Evolutionary conservation across 2,329 filamentous ascomycete species (phyloP).

Genomic region (Nothophaeocryptopus gaeumannii): DNA sequence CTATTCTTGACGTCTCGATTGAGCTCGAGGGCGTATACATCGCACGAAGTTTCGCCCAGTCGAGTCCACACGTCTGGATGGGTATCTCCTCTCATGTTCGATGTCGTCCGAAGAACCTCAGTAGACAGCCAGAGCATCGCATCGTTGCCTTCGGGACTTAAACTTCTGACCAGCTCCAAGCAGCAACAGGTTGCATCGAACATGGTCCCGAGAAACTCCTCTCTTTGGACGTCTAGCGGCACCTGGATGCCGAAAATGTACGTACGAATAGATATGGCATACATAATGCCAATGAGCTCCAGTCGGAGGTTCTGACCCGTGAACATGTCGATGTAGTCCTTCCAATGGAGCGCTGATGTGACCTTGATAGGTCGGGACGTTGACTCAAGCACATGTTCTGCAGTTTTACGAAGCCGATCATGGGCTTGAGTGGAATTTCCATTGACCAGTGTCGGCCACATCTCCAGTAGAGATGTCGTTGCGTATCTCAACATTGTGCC

Average conservation of each 20-base stretch:
- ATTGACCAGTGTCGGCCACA: background rate
- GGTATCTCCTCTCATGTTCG: constrained; percentile 10
- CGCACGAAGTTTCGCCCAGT: constrained; percentile 61
- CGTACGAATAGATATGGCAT: constrained; percentile 16
- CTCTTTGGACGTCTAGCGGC: constrained; percentile 3
- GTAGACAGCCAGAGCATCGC: constrained; percentile 15
- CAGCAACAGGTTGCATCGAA: constrained; percentile 11
- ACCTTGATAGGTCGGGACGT: background rate
- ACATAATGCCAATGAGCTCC: constrained; percentile 24
- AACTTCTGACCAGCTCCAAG: constrained; percentile 13
- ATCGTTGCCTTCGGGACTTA: constrained; percentile 15
- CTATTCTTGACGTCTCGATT: constrained; percentile 22
- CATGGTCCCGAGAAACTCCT: constrained; percentile 14
- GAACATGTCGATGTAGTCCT: constrained; percentile 15
- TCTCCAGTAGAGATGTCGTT: constrained; percentile 2
- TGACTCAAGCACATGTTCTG: background rate
- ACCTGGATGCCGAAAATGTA: constrained; percentile 7
- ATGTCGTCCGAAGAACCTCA: constrained; percentile 5
- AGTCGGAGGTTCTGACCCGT: constrained; percentile 20
- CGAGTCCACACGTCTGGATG: constrained; percentile 14
- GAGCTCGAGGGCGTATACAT: constrained; percentile 56
- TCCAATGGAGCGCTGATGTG: background rate
- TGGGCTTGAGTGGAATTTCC: background rate
- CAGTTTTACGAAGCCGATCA: background rate
- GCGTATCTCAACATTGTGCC: constrained; percentile 1